phyloP scores from a whole-genome alignment of 192 early-diverging fungal species.

The Jimgerdemannia lactiflua region DNA sequence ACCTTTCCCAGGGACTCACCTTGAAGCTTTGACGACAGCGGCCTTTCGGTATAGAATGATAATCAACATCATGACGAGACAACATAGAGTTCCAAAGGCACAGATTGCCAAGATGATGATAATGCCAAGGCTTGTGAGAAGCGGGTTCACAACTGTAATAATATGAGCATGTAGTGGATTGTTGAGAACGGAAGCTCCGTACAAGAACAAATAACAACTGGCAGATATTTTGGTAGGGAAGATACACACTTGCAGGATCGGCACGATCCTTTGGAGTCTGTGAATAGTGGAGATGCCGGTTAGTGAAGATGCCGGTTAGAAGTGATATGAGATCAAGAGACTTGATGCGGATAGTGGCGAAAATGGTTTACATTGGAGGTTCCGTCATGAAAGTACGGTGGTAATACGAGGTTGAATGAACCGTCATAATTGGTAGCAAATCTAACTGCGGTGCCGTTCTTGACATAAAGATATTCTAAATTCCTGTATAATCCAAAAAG shows the following conservation, averaged over 20 bases:
- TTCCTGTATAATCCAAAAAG: not conserved
- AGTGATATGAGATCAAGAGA: not conserved
- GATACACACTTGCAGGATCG: not conserved
- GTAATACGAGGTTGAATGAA: not conserved
- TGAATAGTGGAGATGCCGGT: too few relatives aligned
- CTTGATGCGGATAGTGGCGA: not conserved
- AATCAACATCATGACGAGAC: not conserved
- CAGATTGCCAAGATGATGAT: not conserved
- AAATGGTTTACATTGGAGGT: not conserved
- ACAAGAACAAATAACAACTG: not conserved
- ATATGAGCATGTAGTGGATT: too few relatives aligned
- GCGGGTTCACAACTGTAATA: not conserved
- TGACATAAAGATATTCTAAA: not conserved
- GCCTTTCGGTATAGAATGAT: not conserved
- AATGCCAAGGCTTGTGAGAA: not conserved
- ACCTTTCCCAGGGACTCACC: not conserved
- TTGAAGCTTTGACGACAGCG: not conserved
- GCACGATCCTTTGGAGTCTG: not conserved
- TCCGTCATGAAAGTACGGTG: not conserved
- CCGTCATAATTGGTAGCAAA: not conserved
- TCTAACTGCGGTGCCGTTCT: not conserved
- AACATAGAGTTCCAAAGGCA: not conserved
- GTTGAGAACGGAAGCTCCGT: too few relatives aligned
- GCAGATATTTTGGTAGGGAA: not conserved
- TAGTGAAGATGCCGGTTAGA: not conserved